These are phyloP conservation scores for Aureobasidium lini DNA, from an alignment of 2,329 filamentous ascomycete genomes.

Conservation along the genomic window DNA sequence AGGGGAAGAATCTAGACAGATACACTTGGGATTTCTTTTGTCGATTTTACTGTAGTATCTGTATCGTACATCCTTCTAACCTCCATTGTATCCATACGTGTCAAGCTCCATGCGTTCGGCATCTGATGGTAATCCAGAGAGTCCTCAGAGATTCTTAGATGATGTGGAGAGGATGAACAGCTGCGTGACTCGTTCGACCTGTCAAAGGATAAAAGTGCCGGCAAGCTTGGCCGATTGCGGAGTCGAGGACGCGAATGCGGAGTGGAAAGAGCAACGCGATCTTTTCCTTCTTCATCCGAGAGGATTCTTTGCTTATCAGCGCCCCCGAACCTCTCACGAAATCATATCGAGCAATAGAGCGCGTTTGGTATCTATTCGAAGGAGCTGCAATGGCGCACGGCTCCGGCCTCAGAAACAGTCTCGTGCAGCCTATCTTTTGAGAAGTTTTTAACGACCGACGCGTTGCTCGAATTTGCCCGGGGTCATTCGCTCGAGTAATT, in stretches of 20 bases:
- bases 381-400: background rate
- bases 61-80: background rate
- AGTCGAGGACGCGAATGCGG: background rate
- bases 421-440: background rate
- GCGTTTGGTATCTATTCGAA: background rate
- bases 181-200: background rate
- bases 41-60: background rate
- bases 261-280: background rate
- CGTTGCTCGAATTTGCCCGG: background rate
- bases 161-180: background rate
- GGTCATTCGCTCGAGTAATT: background rate
- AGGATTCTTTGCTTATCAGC: slow-evolving; percentile 11
- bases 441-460: background rate
- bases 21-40: slow-evolving; percentile 6
- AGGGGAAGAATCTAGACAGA: background rate
- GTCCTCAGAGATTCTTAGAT: background rate
- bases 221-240: background rate
- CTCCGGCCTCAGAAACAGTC: slow-evolving; percentile 4
- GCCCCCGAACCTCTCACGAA: slow-evolving; percentile 5
- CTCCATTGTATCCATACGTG: background rate
- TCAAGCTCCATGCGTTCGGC: too few species aligned
- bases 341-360: slow-evolving; percentile 12
- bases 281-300: background rate
- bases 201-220: background rate
- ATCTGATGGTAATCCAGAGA: too few species aligned